Percentiles rank a stretch among this genome's conserved stretches.
Evolutionary conservation across 2,329 filamentous ascomycete genomes (phyloP).

Genomic region (Thielaviopsis punctulata): DNA sequence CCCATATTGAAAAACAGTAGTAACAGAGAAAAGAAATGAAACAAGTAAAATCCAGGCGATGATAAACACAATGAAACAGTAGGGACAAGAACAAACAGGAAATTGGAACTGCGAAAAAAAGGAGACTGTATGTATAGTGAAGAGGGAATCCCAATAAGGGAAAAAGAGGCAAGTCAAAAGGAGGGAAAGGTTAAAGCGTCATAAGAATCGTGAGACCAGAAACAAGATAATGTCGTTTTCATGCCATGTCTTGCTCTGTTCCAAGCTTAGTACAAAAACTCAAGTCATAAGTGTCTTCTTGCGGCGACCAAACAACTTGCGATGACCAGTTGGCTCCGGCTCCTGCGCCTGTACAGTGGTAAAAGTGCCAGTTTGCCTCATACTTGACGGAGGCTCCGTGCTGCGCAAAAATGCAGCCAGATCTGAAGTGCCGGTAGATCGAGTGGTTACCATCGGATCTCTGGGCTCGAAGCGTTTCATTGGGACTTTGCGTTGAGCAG

Average conservation of each 20-base stretch:
- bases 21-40: not conserved
- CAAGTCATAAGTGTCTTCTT: constrained; percentile 10
- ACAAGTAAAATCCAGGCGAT: not conserved
- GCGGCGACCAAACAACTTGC: constrained; percentile 11
- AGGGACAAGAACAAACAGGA: no score
- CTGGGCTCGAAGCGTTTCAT: constrained; percentile 43
- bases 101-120: no score
- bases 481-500: constrained; percentile 20
- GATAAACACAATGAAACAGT: not conserved
- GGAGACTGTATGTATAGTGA: not conserved
- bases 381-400: constrained; percentile 39
- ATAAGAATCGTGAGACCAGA: not conserved
- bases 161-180: not conserved
- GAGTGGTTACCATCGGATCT: constrained; percentile 27
- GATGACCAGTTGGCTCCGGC: constrained; percentile 11
- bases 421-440: constrained; percentile 44
- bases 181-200: not conserved
- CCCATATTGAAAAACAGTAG: not conserved
- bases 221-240: not conserved
- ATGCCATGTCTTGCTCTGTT: not conserved
- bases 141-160: not conserved
- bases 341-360: not conserved
- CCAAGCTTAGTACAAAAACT: not conserved
- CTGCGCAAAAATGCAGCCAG: constrained; percentile 56
- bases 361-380: not conserved